Conservation (phyloP, 352 stramenopile genomes). For the Globisporangium carolinianum region DNA sequence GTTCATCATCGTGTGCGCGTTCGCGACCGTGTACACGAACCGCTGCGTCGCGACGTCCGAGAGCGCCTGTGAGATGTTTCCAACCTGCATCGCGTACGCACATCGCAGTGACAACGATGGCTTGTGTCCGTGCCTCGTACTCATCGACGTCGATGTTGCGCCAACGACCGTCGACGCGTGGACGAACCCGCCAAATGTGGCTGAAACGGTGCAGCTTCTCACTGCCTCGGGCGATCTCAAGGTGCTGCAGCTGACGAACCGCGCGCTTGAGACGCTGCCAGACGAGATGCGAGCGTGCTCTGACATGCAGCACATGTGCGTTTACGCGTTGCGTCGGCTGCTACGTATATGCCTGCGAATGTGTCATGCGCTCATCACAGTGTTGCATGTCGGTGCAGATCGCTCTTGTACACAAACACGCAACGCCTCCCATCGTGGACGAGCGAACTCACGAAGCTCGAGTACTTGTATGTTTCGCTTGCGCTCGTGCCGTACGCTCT, state of each 20-base stretch:
- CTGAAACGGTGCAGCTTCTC: slow-evolving; percentile 17
- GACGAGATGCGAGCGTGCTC: slow-evolving; percentile 21
- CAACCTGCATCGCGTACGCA: slow-evolving; percentile 21
- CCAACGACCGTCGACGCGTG: slow-evolving; percentile 20
- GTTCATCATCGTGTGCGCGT: slow-evolving; percentile 10
- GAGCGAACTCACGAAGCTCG: slow-evolving; percentile 20
- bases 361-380: not conserved
- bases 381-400: slow-evolving; percentile 10
- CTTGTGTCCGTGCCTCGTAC: slow-evolving; percentile 26
- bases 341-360: not conserved
- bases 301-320: slow-evolving; percentile 33
- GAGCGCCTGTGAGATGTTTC: slow-evolving; percentile 8
- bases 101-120: slow-evolving; percentile 10
- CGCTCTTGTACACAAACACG: slow-evolving; percentile 25
- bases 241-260: slow-evolving; percentile 37
- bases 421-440: slow-evolving; percentile 18
- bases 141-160: slow-evolving; percentile 21
- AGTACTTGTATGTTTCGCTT: slow-evolving; percentile 29
- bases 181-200: slow-evolving; percentile 16
- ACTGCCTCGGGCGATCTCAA: slow-evolving; percentile 23
- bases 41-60: slow-evolving; percentile 14
- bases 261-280: slow-evolving; percentile 14
- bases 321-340: not conserved
- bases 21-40: slow-evolving; percentile 13
- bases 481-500: not conserved